Percentiles rank a stretch among this genome's conserved stretches.
These are phyloP conservation scores for Coprinellus aureogranulatus DNA, from an alignment of 768 basidiomycete genomes.

Conservation along the genomic window DNA sequence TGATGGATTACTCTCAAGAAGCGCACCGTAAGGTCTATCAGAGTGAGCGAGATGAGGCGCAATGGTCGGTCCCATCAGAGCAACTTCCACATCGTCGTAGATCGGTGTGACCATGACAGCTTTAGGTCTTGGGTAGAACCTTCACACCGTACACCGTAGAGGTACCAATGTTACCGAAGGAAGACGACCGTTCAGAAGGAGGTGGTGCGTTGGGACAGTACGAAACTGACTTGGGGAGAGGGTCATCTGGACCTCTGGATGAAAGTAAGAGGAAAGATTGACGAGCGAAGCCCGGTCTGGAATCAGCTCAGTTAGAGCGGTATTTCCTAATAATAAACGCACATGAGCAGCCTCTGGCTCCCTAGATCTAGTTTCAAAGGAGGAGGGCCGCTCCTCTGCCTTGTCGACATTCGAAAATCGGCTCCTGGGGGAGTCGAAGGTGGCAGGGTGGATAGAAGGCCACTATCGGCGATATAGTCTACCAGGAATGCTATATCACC, in stretches of 20 bases:
- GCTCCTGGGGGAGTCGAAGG: too few relatives aligned
- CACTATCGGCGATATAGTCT: too few relatives aligned
- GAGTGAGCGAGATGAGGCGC: neutral
- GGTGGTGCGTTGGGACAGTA: neutral
- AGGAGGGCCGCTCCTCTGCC: too few relatives aligned
- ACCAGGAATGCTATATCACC: too few relatives aligned
- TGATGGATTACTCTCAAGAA: too few relatives aligned
- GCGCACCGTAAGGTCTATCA: neutral
- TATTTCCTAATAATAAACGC: too few relatives aligned
- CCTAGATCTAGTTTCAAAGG: neutral
- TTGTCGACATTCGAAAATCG: too few relatives aligned
- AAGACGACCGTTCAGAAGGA: neutral
- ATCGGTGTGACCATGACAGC: constrained; percentile 4
- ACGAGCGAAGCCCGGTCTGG: too few relatives aligned
- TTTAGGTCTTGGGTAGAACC: constrained; percentile 2
- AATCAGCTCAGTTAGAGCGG: too few relatives aligned
- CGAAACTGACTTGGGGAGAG: neutral
- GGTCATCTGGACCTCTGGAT: neutral
- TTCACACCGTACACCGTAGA: neutral
- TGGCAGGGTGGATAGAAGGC: too few relatives aligned
- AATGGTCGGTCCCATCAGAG: neutral
- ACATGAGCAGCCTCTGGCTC: neutral
- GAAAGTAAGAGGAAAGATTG: too few relatives aligned
- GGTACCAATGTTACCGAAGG: too few relatives aligned
- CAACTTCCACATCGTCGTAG: neutral